phyloP scores from a whole-genome alignment of 2,329 filamentous ascomycete species.

The Calonectria montana region DNA sequence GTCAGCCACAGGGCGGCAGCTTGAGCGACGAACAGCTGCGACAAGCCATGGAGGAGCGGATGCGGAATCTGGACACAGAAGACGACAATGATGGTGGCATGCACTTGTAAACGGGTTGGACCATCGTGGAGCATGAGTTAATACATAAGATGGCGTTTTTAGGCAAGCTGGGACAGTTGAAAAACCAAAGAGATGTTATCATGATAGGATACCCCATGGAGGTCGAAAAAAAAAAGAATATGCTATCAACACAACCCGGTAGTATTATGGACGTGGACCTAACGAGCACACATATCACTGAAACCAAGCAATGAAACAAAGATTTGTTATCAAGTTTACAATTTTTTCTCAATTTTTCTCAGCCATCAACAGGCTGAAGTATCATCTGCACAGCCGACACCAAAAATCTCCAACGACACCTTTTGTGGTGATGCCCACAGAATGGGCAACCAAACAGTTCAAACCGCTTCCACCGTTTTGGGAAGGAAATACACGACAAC shows the following conservation, averaged over 20 bases:
- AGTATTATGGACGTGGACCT: neutral
- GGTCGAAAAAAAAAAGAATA: slow-evolving; percentile 4
- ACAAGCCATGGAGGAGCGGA: slow-evolving; percentile 64
- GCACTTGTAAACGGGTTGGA: slow-evolving; percentile 61
- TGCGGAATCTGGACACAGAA: slow-evolving; percentile 58
- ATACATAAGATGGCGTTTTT: slow-evolving; percentile 41
- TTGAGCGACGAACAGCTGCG: slow-evolving; percentile 70
- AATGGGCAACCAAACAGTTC: slow-evolving; percentile 25
- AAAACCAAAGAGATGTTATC: slow-evolving; percentile 19
- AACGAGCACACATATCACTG: neutral
- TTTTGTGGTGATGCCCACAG: slow-evolving; percentile 22
- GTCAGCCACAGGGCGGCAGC: slow-evolving; percentile 54
- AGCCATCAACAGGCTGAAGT: slow-evolving; percentile 30
- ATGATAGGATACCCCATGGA: slow-evolving; percentile 38
- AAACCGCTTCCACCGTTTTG: slow-evolving; percentile 30
- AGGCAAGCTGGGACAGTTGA: slow-evolving; percentile 15
- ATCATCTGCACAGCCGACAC: slow-evolving; percentile 24
- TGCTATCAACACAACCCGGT: neutral
- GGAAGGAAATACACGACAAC: slow-evolving; percentile 1
- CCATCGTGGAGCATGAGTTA: neutral
- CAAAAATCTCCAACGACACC: slow-evolving; percentile 13
- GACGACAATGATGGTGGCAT: slow-evolving; percentile 66
- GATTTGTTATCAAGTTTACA: slow-evolving; percentile 5
- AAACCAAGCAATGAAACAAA: neutral
- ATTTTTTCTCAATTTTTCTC: slow-evolving; percentile 33